Evolutionary conservation across 768 basidiomycete species (phyloP), one percentile per base, ranked within the genome.

Genomic region (Xerocomus spinulosus): DNA sequence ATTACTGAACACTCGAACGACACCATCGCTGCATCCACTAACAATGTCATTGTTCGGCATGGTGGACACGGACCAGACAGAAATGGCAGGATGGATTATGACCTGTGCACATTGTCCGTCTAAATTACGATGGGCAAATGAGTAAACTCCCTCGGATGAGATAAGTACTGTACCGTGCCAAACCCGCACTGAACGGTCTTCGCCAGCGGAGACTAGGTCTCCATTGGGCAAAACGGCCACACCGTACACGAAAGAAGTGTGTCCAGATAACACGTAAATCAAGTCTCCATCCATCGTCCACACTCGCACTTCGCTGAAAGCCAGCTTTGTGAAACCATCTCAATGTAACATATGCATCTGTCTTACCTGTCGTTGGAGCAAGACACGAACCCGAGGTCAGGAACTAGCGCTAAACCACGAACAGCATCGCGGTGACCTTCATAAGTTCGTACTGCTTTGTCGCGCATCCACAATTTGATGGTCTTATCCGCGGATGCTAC

Each of bases 241-340:
- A 48, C 87, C 85, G 70, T 98, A 99, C 13, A 98, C 92, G 64
- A 97, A 99, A 18, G 93, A 96, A 2, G 93, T 95, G 65, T 98
- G 96, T 1, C 93, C 96, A 4, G 87, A 84, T n/a, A 98, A 69
- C 0, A 83, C 80, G 61, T 86, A 85, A 45, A 86, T 73, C 38
- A 77, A 61, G 63, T 88, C 89, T 48, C 91, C 88, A 45, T 80
- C 85, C 34, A 92, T 75, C 12, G 89, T 86, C 89, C 94, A 99
- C 17, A 96, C 82, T 40, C 85, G 88, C 54, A 99, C 88, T 68
- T 93, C 86, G 55, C 95, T 96, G 52, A 21, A 51, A 47, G 32
- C 12, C 23, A 0, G 2, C n/a, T 28, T 54, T 36, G 54, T 47
- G 39, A 33, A 15, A 35, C 17, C 36, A 26, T 13, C 25, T 28